Conservation (phyloP, 805 yeast species). For the Spathaspora passalidarum region DNA sequence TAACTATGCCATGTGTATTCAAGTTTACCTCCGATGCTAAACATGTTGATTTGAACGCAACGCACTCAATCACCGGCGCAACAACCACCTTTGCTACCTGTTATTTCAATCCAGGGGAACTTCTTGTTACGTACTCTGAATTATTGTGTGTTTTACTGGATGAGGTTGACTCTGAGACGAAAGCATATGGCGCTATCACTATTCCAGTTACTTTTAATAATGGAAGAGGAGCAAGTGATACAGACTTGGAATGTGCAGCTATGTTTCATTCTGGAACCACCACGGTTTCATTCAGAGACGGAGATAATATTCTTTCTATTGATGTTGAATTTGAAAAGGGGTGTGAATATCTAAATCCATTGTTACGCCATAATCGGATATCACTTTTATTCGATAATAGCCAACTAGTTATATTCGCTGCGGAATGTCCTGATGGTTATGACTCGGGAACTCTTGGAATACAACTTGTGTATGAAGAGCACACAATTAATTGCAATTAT, state of each 20-base stretch:
- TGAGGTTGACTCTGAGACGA: conserved; percentile 10
- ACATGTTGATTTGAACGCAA: conserved; percentile 12
- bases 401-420: conserved; percentile 12
- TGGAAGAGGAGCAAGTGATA: conserved; percentile 13
- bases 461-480: neutral
- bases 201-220: conserved; percentile 22
- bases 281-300: conserved; percentile 16
- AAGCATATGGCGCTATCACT: conserved; percentile 15
- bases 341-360: conserved; percentile 5
- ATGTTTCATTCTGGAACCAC: conserved; percentile 18
- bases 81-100: conserved; percentile 21
- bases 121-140: conserved; percentile 13
- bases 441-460: conserved; percentile 17
- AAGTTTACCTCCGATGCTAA: conserved; percentile 17
- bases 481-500: conserved; percentile 14
- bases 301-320: conserved; percentile 12
- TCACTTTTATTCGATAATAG: conserved; percentile 13
- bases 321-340: conserved; percentile 9
- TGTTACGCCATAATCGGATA: conserved; percentile 2
- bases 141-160: conserved; percentile 17
- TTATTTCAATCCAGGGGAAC: conserved; percentile 15
- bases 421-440: conserved; percentile 19
- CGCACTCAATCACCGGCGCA: conserved; percentile 11
- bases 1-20: conserved; percentile 24
- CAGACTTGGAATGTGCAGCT: conserved; percentile 17